These are phyloP conservation scores for Excoecaria agallocha DNA, from an alignment of 345 rosid genomes.

Conservation along the genomic window DNA sequence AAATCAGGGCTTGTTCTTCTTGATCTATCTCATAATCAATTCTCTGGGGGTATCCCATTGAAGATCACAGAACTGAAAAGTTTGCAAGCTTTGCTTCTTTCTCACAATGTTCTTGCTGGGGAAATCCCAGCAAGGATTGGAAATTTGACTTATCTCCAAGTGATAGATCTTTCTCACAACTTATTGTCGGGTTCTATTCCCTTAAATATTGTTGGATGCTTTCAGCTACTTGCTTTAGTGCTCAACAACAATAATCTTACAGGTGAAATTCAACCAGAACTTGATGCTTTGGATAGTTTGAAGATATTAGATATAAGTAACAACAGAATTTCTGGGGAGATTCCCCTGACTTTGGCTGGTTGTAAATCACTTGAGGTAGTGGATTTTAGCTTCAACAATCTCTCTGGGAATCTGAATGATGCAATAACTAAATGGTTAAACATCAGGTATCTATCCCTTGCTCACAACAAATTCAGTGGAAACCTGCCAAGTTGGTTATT, in stretches of 20 bases:
- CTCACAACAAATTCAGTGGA: conserved; percentile 74
- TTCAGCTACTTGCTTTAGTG: conserved; percentile 73
- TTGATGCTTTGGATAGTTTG: conserved; percentile 78
- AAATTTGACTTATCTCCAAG: conserved; percentile 82
- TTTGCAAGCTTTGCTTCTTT: conserved; percentile 80
- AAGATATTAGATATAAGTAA: conserved; percentile 79
- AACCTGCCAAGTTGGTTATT: conserved; percentile 75
- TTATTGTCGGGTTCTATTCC: conserved; percentile 75
- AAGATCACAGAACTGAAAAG: conserved; percentile 72
- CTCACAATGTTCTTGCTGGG: conserved; percentile 71
- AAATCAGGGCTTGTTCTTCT: conserved; percentile 76
- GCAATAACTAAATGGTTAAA: conserved; percentile 85
- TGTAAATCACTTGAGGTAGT: conserved; percentile 82
- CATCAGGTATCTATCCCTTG: conserved; percentile 72
- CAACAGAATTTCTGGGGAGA: conserved; percentile 78
- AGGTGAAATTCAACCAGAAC: conserved; percentile 86
- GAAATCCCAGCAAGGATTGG: conserved; percentile 81
- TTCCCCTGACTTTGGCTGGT: conserved; percentile 84
- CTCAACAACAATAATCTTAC: conserved; percentile 74
- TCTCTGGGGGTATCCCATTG: conserved; percentile 68
- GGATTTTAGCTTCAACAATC: conserved; percentile 79
- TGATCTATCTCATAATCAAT: conserved; percentile 71
- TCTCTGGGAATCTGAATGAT: conserved; percentile 73
- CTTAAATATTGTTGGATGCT: conserved; percentile 76
- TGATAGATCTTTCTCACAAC: conserved; percentile 77